Percentiles rank a stretch among this genome's conserved stretches.
Conservation (phyloP, 345 rosid genomes). For the Bruguiera gymnorhiza region DNA sequence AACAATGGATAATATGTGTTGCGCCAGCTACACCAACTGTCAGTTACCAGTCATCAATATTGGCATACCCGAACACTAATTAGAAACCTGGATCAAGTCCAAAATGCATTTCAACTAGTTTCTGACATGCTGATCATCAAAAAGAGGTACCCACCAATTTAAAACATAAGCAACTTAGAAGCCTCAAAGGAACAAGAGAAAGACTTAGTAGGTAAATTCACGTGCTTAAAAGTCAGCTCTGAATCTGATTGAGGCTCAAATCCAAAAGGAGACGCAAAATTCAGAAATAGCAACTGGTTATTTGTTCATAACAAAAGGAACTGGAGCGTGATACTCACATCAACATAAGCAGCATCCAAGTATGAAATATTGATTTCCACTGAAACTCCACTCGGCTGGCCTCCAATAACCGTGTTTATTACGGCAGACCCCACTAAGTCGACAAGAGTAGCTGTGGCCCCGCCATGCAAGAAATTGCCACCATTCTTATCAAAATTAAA, state of each 20-base stretch:
- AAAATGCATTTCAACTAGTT: background rate
- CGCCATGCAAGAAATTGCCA: constrained; percentile 91
- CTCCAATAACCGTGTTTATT: constrained; percentile 49
- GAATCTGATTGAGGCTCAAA: no score
- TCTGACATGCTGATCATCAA: background rate
- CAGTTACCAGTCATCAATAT: background rate
- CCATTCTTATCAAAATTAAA: constrained; percentile 47
- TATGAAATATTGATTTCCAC: constrained; percentile 86
- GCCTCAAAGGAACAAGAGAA: no score
- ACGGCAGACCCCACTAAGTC: constrained; percentile 85
- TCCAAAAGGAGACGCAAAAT: no score
- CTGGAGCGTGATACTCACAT: constrained; percentile 33
- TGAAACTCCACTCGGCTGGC: constrained; percentile 52
- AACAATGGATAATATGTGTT: no score
- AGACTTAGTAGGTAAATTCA: no score
- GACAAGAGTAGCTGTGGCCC: constrained; percentile 86
- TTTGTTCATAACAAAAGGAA: no score
- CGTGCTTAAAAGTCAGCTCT: no score
- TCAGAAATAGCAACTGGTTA: no score
- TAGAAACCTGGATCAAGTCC: background rate
- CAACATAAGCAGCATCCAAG: constrained; percentile 75
- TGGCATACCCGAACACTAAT: background rate
- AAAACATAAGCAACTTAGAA: no score
- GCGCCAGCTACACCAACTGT: background rate
- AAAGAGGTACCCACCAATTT: background rate